Conservation (phyloP, 129 eudicot species). For the Helianthus tuberosus region DNA sequence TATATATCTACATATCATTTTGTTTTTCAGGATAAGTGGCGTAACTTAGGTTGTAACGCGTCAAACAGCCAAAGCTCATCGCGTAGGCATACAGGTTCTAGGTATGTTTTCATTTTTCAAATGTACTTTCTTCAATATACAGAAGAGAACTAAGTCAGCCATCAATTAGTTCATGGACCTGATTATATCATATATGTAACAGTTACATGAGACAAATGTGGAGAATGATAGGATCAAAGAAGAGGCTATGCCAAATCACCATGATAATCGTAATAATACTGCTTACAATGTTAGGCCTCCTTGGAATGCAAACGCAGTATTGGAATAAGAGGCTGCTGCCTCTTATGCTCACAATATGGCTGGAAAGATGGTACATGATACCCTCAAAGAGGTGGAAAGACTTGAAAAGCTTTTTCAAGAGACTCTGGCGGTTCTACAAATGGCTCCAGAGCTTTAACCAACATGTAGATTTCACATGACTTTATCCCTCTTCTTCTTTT, state of each 20-base stretch:
- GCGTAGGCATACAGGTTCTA: background rate
- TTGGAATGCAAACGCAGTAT: background rate
- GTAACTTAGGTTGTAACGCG: slow-evolving; percentile 2
- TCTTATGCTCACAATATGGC: background rate
- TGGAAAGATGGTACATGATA: background rate
- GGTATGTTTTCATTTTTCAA: background rate
- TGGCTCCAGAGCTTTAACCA: background rate
- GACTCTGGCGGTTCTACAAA: background rate
- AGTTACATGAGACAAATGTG: background rate
- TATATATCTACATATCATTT: no score
- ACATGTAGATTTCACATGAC: background rate
- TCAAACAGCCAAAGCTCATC: background rate
- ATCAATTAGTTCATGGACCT: background rate
- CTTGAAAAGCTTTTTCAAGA: background rate
- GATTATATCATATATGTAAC: background rate
- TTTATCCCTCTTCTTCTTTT: background rate
- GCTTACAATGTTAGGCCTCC: background rate
- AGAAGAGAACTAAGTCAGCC: background rate
- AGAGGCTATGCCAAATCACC: background rate
- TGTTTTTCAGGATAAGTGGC: slow-evolving; percentile 5
- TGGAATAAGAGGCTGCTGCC: background rate
- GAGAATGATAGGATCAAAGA: background rate
- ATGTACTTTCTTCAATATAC: no score
- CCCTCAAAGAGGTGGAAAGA: background rate
- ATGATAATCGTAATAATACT: background rate